A percentile compares a stretch with the other conserved stretches of the same genome.
These are phyloP conservation scores for Pseudogymnoascus sp. DNA, from an alignment of 2,329 filamentous ascomycete species.

Conservation along the genomic window DNA sequence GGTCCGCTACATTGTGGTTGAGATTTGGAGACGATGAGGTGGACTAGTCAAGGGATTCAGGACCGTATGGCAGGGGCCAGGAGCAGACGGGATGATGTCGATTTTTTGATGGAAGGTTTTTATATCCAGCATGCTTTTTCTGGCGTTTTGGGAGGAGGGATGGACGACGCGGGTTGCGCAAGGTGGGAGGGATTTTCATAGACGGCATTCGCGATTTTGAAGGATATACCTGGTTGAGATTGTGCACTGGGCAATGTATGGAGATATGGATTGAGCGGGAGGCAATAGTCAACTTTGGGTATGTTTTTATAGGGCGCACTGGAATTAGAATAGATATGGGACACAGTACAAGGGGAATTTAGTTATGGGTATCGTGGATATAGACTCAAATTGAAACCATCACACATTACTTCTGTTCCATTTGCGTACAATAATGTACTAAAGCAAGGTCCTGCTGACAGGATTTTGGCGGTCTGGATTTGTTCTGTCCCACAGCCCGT, in stretches of 20 bases:
- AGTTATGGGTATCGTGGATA: not conserved
- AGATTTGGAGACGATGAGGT: not conserved
- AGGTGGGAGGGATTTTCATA: not conserved
- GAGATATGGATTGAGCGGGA: not conserved
- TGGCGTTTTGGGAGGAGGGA: not conserved
- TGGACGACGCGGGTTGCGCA: not conserved
- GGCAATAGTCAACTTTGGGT: not conserved
- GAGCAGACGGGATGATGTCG: not conserved
- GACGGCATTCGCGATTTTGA: not conserved
- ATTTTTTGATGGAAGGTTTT: not conserved
- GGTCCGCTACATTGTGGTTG: not conserved
- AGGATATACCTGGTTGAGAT: not conserved
- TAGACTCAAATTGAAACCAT: conserved; percentile 2
- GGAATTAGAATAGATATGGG: not conserved
- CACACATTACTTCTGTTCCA: not conserved
- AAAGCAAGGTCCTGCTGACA: not conserved
- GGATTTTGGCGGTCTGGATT: not conserved
- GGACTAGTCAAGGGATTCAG: not conserved
- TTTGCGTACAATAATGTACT: not conserved
- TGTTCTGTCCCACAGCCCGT: not conserved
- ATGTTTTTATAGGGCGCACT: not conserved
- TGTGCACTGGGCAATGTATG: not conserved
- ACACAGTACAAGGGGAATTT: not conserved
- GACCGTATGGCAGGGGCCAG: not conserved
- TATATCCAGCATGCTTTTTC: not conserved